Percentiles rank a stretch among this genome's conserved stretches.
These are phyloP conservation scores for Stemphylium lycopersici DNA, from an alignment of 2,329 filamentous ascomycete species.

Conservation along the genomic window DNA sequence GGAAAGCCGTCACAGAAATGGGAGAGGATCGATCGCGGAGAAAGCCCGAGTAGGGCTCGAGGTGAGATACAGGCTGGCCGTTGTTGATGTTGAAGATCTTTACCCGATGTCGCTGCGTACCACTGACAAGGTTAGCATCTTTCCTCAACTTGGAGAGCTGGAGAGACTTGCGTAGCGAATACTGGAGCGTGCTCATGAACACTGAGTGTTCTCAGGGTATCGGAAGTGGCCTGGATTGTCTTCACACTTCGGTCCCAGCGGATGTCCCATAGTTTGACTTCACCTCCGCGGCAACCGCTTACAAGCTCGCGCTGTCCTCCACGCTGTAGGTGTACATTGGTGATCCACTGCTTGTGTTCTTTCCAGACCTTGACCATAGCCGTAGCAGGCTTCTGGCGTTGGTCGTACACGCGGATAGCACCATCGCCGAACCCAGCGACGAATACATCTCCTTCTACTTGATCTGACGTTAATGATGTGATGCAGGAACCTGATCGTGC, in stretches of 20 bases:
- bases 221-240: slow-evolving; percentile 74
- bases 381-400: slow-evolving; percentile 79
- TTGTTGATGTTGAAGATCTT: slow-evolving; percentile 88
- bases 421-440: slow-evolving; percentile 97
- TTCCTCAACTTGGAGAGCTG: slow-evolving; percentile 66
- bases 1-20: slow-evolving; percentile 89
- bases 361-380: slow-evolving; percentile 98
- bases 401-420: slow-evolving; percentile 91
- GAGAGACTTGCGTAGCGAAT: slow-evolving; percentile 64
- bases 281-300: slow-evolving; percentile 88
- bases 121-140: slow-evolving; percentile 59
- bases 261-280: slow-evolving; percentile 95
- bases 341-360: slow-evolving; percentile 94
- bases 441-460: slow-evolving; percentile 96
- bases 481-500: slow-evolving; percentile 94
- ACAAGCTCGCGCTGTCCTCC: slow-evolving; percentile 91
- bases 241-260: slow-evolving; percentile 80
- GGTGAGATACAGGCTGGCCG: slow-evolving; percentile 76
- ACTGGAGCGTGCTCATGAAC: slow-evolving; percentile 97
- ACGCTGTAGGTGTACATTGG: slow-evolving; percentile 94
- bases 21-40: slow-evolving; percentile 79
- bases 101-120: slow-evolving; percentile 84
- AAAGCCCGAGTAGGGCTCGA: slow-evolving; percentile 91
- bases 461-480: slow-evolving; percentile 93
- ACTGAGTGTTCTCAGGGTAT: slow-evolving; percentile 82